These are phyloP conservation scores for Eutrema salsugineum DNA, from an alignment of 441 rosid genomes.

Conservation along the genomic window DNA sequence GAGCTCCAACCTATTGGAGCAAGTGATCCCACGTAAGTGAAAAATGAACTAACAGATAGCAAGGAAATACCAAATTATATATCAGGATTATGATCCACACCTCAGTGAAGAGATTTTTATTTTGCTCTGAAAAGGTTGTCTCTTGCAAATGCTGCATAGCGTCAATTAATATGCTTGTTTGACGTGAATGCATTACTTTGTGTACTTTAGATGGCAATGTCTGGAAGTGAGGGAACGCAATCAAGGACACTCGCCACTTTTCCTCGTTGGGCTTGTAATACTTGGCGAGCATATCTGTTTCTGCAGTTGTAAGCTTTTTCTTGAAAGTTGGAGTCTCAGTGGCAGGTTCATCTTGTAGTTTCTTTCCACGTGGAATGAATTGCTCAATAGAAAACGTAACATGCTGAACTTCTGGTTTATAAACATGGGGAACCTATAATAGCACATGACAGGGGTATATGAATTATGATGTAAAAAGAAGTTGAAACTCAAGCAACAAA, in stretches of 20 bases:
- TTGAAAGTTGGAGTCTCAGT: conserved; percentile 41
- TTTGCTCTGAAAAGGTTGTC: conserved; percentile 37
- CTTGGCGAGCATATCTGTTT: conserved; percentile 60
- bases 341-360: conserved; percentile 43
- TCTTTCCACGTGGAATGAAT: conserved; percentile 78
- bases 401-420: conserved; percentile 80
- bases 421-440: conserved; percentile 79
- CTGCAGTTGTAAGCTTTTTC: conserved; percentile 46
- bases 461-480: not conserved
- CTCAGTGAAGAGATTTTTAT: conserved; percentile 39
- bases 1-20: conserved; percentile 37
- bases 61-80: not conserved
- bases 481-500: not conserved
- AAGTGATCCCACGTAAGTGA: conserved; percentile 22
- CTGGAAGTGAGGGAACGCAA: conserved; percentile 91
- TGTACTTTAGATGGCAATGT: conserved; percentile 79
- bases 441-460: conserved; percentile 19
- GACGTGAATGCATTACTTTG: conserved; percentile 79
- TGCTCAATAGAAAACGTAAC: conserved; percentile 72
- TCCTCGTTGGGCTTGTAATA: conserved; percentile 55
- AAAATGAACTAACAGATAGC: not conserved
- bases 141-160: conserved; percentile 86
- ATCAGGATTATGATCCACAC: conserved; percentile 40
- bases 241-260: conserved; percentile 72
- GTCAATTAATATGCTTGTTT: conserved; percentile 78